phyloP scores from a whole-genome alignment of 2,329 filamentous ascomycete genomes.

The Alternaria viburni region DNA sequence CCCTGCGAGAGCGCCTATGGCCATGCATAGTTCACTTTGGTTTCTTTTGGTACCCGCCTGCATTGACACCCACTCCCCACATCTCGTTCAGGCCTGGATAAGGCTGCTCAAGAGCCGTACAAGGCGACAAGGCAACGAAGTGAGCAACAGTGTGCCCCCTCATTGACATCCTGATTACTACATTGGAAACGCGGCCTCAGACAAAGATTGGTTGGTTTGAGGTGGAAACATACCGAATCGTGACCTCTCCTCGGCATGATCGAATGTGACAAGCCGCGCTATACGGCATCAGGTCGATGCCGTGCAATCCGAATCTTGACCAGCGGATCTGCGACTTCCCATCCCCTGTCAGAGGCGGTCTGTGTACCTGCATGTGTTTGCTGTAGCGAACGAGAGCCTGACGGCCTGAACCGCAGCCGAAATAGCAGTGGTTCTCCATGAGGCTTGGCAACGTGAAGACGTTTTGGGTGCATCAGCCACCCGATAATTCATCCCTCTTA shows the following conservation, averaged over 20 bases:
- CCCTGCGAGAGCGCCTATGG: slow-evolving; percentile 12
- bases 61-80: slow-evolving; percentile 16
- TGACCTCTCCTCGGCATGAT: slow-evolving; percentile 16
- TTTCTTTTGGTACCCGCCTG: slow-evolving; percentile 23
- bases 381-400: slow-evolving; percentile 9
- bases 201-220: slow-evolving; percentile 5
- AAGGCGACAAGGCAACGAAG: neutral
- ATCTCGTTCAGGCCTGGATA: slow-evolving; percentile 18
- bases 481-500: slow-evolving; percentile 3
- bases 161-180: slow-evolving; percentile 6
- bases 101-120: neutral
- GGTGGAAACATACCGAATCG: slow-evolving; percentile 10
- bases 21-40: slow-evolving; percentile 19
- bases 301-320: slow-evolving; percentile 10
- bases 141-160: neutral
- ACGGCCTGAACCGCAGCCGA: slow-evolving; percentile 24
- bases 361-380: slow-evolving; percentile 30
- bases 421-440: slow-evolving; percentile 28
- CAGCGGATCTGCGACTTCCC: slow-evolving; percentile 32
- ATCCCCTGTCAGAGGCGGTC: slow-evolving; percentile 17
- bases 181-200: neutral
- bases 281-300: slow-evolving; percentile 25
- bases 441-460: slow-evolving; percentile 27
- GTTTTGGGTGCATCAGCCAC: slow-evolving; percentile 28
- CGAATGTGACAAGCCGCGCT: slow-evolving; percentile 19